Evolutionary conservation across 768 basidiomycete species (phyloP).

Genomic region (Kwoniella europaea): DNA sequence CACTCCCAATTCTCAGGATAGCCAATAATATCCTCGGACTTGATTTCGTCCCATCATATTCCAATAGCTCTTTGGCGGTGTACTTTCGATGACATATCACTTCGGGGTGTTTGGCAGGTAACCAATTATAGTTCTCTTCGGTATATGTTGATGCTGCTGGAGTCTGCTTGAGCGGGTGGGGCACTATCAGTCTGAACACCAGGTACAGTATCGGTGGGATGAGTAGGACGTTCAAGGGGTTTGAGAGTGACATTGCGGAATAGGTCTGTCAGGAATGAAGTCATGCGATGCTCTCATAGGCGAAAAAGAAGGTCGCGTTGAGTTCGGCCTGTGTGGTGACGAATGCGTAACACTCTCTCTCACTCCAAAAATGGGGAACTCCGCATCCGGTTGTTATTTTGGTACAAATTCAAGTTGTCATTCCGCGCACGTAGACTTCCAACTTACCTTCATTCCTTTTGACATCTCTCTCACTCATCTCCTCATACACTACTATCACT

Average conservation of each 20-base stretch:
- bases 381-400: conserved; percentile 9
- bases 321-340: conserved; percentile 9
- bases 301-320: conserved; percentile 4
- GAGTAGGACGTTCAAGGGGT: conserved; percentile 50
- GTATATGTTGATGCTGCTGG: conserved; percentile 64
- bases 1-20: conserved; percentile 73
- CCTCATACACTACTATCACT: neutral
- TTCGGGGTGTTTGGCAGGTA: conserved; percentile 80
- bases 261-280: neutral
- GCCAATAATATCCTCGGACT: conserved; percentile 78
- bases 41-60: conserved; percentile 66
- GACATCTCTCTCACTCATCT: neutral
- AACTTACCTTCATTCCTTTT: neutral
- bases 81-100: conserved; percentile 77
- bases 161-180: conserved; percentile 50
- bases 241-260: conserved; percentile 41
- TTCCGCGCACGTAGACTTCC: neutral
- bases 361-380: conserved; percentile 1
- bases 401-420: neutral
- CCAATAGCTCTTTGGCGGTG: conserved; percentile 74
- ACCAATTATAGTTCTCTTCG: conserved; percentile 85
- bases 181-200: conserved; percentile 65
- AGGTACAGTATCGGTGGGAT: conserved; percentile 47
- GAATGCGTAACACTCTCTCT: no score
- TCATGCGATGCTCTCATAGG: neutral